Base-by-base conservation (phyloP, 2,329 filamentous ascomycete species). In the Aspergillus cejpii region DNA sequence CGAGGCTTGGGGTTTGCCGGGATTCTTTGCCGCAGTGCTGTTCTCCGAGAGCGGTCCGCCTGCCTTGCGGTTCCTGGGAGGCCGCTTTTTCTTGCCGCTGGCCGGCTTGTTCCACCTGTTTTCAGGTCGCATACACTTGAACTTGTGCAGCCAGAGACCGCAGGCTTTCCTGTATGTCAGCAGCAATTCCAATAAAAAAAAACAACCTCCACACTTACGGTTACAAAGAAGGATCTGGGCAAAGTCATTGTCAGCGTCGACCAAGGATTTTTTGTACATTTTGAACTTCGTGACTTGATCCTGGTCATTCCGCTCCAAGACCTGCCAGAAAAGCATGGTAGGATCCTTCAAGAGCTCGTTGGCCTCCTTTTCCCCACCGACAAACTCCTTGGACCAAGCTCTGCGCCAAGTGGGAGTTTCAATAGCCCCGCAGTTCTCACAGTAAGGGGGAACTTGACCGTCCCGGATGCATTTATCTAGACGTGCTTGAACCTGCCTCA, bases 391-490 rank as follows among this genome's bases (percentile, higher is more conserved):
- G n/a, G 82, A 81, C 76, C 85, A 96, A 10, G 92, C 87, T 60
- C 91, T 92, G 48, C 92, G 83, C 92, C 92, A 98, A 0, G 91
- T 96, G 0, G 91, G 87, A 0, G 92, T 98, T 58, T 97, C 87
- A 45, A 98, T 94, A 5, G 89, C 86, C 5, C 92, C 92, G 58
- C 92, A 98, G 58, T 97, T 95, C 51, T 80, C 80, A 64, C 92
- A 98, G 60, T 84, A 97, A 1, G 85, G 84, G 0, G 92, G 92
- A 74, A 90, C 84, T 53, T 89, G 79, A 4, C 92, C 92, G 43
- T 81, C 80, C n/a, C 76, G 76, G 43, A 97, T 82, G 17, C 77
- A 74, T 44, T 70, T 64, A 33, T 78, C 70, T 17, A 83, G 63
- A 39, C 74, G 74, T 19, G 76, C 72, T 51, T 77, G 72, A 39